These are phyloP conservation scores for Crassisporium funariophilum DNA, from an alignment of 768 basidiomycete species.

Conservation along the genomic window DNA sequence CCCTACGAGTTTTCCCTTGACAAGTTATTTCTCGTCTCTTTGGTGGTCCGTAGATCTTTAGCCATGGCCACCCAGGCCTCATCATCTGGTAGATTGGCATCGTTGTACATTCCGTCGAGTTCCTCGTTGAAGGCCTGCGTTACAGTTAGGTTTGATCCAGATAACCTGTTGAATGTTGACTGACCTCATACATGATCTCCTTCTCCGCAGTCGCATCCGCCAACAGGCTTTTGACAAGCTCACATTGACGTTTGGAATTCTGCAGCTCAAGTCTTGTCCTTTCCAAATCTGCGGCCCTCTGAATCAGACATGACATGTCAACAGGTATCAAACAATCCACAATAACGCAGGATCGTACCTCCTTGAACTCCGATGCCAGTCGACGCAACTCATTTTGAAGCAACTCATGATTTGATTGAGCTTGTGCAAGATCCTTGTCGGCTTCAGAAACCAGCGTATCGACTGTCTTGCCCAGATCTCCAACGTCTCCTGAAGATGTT, in stretches of 20 bases:
- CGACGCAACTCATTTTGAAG: conserved; percentile 52
- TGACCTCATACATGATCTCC: conserved; percentile 90
- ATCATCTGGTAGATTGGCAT: conserved; percentile 76
- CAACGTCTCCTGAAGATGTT: conserved; percentile 24
- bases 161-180: not conserved
- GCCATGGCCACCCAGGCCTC: conserved; percentile 85
- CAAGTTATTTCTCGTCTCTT: conserved; percentile 73
- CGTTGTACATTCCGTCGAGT: conserved; percentile 88
- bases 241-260: conserved; percentile 71
- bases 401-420: conserved; percentile 55
- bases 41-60: conserved; percentile 70
- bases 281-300: conserved; percentile 70
- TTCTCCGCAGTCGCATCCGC: conserved; percentile 83
- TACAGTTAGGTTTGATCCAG: not conserved
- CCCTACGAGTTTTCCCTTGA: conserved; percentile 81
- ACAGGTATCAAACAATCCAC: not conserved
- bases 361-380: conserved; percentile 53
- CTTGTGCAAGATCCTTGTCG: conserved; percentile 56
- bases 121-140: conserved; percentile 91
- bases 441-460: conserved; percentile 58
- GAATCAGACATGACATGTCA: not conserved
- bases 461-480: conserved; percentile 46
- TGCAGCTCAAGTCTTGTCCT: conserved; percentile 64
- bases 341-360: conserved; percentile 45
- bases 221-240: conserved; percentile 76